phyloP scores from a whole-genome alignment of 1,284 basidiomycete species.

The Golubevia sp. region DNA sequence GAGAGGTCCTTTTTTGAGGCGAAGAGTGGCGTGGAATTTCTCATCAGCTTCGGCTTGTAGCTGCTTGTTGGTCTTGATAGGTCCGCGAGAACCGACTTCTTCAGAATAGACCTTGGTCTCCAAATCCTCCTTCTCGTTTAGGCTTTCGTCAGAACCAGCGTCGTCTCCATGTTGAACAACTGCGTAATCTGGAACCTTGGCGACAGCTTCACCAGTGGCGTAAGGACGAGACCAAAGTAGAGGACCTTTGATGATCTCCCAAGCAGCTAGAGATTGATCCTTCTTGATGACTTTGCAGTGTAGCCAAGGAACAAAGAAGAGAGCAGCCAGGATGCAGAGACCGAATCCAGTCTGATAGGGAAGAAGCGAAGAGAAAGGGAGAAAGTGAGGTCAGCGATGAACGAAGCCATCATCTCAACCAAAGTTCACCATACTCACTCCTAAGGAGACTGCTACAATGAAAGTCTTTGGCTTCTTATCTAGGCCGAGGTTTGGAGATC shows the following conservation, averaged over 20 bases:
- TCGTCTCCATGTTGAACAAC: slow-evolving; percentile 20
- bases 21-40: slow-evolving; percentile 16
- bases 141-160: slow-evolving; percentile 9
- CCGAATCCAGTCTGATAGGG: slow-evolving; percentile 63
- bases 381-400: too few species aligned
- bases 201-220: slow-evolving; percentile 48
- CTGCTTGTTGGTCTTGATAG: slow-evolving; percentile 14
- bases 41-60: slow-evolving; percentile 11
- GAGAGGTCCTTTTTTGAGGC: slow-evolving; percentile 12
- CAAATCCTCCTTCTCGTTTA: slow-evolving; percentile 1
- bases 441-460: slow-evolving; percentile 63
- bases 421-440: too few species aligned
- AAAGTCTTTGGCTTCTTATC: slow-evolving; percentile 58
- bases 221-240: slow-evolving; percentile 63
- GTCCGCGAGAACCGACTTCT: not conserved
- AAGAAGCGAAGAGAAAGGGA: too few species aligned
- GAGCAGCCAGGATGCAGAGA: slow-evolving; percentile 60
- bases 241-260: slow-evolving; percentile 65
- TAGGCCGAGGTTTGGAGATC: slow-evolving; percentile 64
- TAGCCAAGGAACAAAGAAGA: slow-evolving; percentile 66
- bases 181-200: slow-evolving; percentile 63
- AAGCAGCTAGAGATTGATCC: slow-evolving; percentile 63
- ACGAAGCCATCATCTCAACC: too few species aligned
- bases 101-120: not conserved
- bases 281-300: slow-evolving; percentile 64